A percentile compares a stretch with the other conserved stretches of the same genome.
phyloP scores from a whole-genome alignment of 192 early-diverging fungal genomes.

The Allomyces macrogynus region DNA sequence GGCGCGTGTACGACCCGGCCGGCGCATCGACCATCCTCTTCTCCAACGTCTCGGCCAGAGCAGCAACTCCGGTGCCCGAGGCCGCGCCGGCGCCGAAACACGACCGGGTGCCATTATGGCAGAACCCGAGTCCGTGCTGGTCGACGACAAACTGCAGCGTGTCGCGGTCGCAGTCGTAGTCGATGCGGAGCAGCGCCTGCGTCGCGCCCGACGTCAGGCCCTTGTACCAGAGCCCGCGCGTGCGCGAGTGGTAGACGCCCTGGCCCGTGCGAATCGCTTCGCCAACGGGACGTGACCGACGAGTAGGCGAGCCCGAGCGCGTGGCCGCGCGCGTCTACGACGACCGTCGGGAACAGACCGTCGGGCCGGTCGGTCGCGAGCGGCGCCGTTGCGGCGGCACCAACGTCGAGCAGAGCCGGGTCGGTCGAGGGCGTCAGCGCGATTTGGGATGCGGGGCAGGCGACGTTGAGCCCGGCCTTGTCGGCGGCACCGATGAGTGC shows the following conservation, averaged over 20 bases:
- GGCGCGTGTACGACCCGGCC: constrained; percentile 72
- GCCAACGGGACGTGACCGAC: constrained; percentile 50
- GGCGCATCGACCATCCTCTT: constrained; percentile 53
- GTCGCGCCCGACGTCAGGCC: constrained; percentile 84
- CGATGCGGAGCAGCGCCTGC: constrained; percentile 57
- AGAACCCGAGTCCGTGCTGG: constrained; percentile 81
- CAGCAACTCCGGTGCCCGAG: constrained; percentile 37
- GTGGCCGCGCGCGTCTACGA: constrained; percentile 73
- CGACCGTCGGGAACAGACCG: constrained; percentile 74
- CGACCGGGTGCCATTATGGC: constrained; percentile 72
- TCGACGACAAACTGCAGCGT: constrained; percentile 66
- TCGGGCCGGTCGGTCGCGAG: constrained; percentile 69
- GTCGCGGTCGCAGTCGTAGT: constrained; percentile 83
- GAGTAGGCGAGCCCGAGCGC: constrained; percentile 89
- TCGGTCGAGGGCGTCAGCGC: too few species aligned
- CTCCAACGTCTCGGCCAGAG: constrained; percentile 44
- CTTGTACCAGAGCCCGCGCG: constrained; percentile 86
- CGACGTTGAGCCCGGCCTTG: too few species aligned
- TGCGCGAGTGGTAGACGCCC: constrained; percentile 86
- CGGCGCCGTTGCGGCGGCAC: constrained; percentile 30
- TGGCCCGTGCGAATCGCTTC: constrained; percentile 53
- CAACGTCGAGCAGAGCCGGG: constrained; percentile 18
- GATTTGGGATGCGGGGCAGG: too few species aligned
- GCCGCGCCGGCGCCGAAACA: constrained; percentile 60
- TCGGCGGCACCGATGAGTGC: too few species aligned